Conservation (phyloP, 2,329 filamentous ascomycete species). For the Penicillium sp. region DNA sequence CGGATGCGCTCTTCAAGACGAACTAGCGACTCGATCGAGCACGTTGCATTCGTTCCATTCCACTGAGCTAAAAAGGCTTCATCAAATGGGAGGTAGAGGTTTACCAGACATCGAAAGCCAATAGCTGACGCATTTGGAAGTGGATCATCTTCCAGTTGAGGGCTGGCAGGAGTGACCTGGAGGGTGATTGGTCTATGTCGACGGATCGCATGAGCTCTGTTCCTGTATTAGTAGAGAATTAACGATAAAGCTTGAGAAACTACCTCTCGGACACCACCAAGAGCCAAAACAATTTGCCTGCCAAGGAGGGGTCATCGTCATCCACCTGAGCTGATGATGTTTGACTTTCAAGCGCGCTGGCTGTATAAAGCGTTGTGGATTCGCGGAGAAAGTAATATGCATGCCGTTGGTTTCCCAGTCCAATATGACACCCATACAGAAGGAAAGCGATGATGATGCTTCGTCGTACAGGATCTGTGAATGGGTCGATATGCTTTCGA, state of each 20-base stretch:
- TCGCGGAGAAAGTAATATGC: conserved; percentile 73
- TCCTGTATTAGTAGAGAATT: not conserved
- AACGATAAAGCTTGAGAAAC: not conserved
- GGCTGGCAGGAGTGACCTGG: conserved; percentile 54
- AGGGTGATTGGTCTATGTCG: conserved; percentile 63
- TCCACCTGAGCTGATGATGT: conserved; percentile 50
- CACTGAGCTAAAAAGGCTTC: conserved; percentile 63
- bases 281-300: conserved; percentile 63
- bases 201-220: conserved; percentile 61
- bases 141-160: conserved; percentile 51
- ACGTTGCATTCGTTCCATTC: conserved; percentile 55
- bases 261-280: conserved; percentile 65
- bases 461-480: conserved; percentile 20
- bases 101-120: conserved; percentile 60
- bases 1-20: conserved; percentile 52
- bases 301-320: conserved; percentile 38
- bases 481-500: conserved; percentile 20
- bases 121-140: conserved; percentile 54
- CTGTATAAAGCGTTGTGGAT: conserved; percentile 65
- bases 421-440: conserved; percentile 65
- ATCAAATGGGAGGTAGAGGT: conserved; percentile 62
- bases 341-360: conserved; percentile 46
- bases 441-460: conserved; percentile 67
- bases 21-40: conserved; percentile 47
- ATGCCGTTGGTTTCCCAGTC: conserved; percentile 65